Evolutionary conservation across 169 alveolate species (phyloP).

Genomic region (Eimeria praecox): DNA sequence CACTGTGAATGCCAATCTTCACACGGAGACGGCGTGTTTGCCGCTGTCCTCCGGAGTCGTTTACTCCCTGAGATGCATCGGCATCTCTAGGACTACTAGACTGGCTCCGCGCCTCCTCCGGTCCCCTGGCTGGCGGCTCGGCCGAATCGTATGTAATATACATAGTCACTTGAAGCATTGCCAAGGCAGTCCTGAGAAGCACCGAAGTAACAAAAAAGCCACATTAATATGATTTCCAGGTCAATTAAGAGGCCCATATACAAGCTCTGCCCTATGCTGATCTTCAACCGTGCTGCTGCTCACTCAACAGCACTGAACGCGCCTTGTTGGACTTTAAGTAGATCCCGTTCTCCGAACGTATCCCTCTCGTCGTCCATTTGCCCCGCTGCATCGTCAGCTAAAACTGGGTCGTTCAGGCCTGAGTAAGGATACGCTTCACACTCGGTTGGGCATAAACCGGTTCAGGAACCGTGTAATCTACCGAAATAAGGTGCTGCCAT

Average conservation of each 20-base stretch:
- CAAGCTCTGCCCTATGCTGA: background rate
- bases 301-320: constrained; percentile 77
- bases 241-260: background rate
- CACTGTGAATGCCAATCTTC: constrained; percentile 96
- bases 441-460: background rate
- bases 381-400: constrained; percentile 60
- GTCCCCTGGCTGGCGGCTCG: constrained; percentile 32
- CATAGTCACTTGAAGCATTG: constrained; percentile 74
- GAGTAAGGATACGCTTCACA: background rate
- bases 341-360: constrained; percentile 54
- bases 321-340: constrained; percentile 65
- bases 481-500: background rate
- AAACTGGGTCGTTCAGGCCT: constrained; percentile 69
- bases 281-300: background rate
- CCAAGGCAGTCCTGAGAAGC: constrained; percentile 57
- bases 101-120: constrained; percentile 10
- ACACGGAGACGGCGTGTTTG: constrained; percentile 73
- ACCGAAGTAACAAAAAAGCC: background rate
- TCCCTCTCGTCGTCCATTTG: constrained; percentile 67
- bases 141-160: constrained; percentile 74
- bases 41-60: constrained; percentile 30
- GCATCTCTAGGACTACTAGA: constrained; percentile 33
- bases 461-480: background rate
- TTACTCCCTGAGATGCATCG: background rate
- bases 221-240: background rate